phyloP scores from a whole-genome alignment of 2,329 filamentous ascomycete species.

The Colletotrichum sp. region DNA sequence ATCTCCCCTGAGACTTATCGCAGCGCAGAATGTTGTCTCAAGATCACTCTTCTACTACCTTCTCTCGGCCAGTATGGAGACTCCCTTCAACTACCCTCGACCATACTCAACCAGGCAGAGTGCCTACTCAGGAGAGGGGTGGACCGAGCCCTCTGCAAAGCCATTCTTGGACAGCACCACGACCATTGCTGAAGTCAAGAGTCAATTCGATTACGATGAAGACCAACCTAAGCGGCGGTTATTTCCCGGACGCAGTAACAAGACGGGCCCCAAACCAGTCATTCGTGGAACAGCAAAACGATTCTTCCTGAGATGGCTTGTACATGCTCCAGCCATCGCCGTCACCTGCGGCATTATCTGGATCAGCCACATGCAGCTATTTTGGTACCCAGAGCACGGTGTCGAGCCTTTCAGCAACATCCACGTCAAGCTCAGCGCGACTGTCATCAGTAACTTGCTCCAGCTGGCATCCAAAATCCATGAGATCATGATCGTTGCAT shows the following conservation, averaged over 20 bases:
- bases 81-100: not conserved
- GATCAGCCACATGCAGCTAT: not conserved
- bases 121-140: not conserved
- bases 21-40: rapidly evolving
- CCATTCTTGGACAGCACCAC: not conserved
- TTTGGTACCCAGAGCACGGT: not conserved
- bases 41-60: not conserved
- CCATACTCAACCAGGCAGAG: not conserved
- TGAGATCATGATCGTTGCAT: not conserved
- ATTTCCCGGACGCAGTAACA: not conserved
- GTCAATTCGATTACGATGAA: not conserved
- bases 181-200: not conserved
- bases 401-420: not conserved
- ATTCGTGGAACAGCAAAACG: not conserved
- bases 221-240: not conserved
- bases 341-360: not conserved
- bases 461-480: slow-evolving; percentile 1
- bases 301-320: not conserved
- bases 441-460: not conserved
- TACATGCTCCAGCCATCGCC: not conserved
- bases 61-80: not conserved
- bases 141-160: not conserved
- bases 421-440: not conserved
- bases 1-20: not conserved
- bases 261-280: not conserved